Base-by-base conservation (phyloP, 2,329 filamentous ascomycete genomes). In the Cryphonectria nitschkei region DNA sequence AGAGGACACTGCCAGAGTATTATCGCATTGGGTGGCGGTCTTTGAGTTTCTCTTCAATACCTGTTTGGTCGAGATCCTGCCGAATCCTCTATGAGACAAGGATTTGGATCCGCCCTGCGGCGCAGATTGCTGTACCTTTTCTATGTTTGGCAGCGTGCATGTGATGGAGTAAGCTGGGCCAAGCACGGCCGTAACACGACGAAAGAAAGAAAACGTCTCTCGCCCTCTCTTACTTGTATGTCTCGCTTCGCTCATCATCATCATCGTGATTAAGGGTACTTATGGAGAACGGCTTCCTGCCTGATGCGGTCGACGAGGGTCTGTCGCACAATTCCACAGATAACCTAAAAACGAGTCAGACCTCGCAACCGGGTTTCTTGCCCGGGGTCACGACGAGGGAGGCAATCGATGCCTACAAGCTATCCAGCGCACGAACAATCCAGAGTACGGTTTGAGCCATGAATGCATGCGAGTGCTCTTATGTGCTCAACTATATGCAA, bases 141-240 rank as follows among this genome's bases (percentile, higher is more conserved):
- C 62, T 65, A 65, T 52, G 62, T 65, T 65, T 65, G 62, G 62
- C 26, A 65, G 43, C 34, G 62, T 46, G n/a, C 62, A 50, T 52
- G 62, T 26, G 50, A 46, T 52, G 19, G 43, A 16, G 62, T 52
- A 46, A 65, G 43, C 34, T 32, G 43, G 22, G 39, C 16, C 61
- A 5, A 41, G 43, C 62, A 26, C 14, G 16, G 41, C 43, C 26
- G 2, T 9, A 13, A 61, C 32, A 61, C 32, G 34, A 39, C 14
- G 58, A 22, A 11, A 34, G 32, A 39, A 9, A 50, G 46, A 9
- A 22, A 22, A 13, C 32, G 3, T 22, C 13, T 60, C 29, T 60
- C 16, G 7, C 16, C 22, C 14, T 50, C 46, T 50, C 46, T 50
- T 50, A 50, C 46, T 50, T 19, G 46, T n/a, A 19, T 61, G 19